A percentile compares a stretch with the other conserved stretches of the same genome.
These are phyloP conservation scores for Pachysandra terminalis DNA, from an alignment of 164 flowering plant genomes.

Conservation along the genomic window DNA sequence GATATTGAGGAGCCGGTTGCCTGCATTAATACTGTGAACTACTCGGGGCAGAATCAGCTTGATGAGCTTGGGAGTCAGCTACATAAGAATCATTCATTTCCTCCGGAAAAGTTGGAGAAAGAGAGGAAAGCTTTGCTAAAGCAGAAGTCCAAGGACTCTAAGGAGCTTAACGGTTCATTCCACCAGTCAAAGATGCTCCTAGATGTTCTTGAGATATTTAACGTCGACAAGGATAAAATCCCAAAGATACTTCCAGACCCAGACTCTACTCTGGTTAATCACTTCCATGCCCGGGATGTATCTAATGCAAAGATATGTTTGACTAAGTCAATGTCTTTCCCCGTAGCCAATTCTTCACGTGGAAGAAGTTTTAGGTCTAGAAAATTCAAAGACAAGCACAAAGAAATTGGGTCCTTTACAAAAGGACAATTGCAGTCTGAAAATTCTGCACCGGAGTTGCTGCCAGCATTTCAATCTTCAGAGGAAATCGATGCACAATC, in stretches of 20 bases:
- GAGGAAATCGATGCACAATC: constrained; percentile 13
- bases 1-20: constrained; percentile 11
- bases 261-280: constrained; percentile 31
- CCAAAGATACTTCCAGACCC: constrained; percentile 46
- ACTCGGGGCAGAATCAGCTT: constrained; percentile 18
- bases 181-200: constrained; percentile 42
- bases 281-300: constrained; percentile 27
- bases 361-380: constrained; percentile 15
- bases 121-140: constrained; percentile 18
- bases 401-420: constrained; percentile 6
- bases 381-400: constrained; percentile 21
- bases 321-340: constrained; percentile 47
- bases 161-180: constrained; percentile 23
- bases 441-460: constrained; percentile 4
- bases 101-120: constrained; percentile 29
- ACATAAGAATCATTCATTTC: constrained; percentile 28
- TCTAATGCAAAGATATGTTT: constrained; percentile 22
- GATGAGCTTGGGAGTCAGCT: constrained; percentile 27
- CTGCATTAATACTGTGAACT: constrained; percentile 9
- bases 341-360: constrained; percentile 22
- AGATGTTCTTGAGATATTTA: constrained; percentile 45
- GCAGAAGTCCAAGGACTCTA: constrained; percentile 23
- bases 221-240: constrained; percentile 41
- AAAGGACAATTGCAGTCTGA: constrained; percentile 9
- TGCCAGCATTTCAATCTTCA: not conserved